phyloP scores from a whole-genome alignment of 1,139 yeast species.

The Saccharomycopsis phalli region DNA sequence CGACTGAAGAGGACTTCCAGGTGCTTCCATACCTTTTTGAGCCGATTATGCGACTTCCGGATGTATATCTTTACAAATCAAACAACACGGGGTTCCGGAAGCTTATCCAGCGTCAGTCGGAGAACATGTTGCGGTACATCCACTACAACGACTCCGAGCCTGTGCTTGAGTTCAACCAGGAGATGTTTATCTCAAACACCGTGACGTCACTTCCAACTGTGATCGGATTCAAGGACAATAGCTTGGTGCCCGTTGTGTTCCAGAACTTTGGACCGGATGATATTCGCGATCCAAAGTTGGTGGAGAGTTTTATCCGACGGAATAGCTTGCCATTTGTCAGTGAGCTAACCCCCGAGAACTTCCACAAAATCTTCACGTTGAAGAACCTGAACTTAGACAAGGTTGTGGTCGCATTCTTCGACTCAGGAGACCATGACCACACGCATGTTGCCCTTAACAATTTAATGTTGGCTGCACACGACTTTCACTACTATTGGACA shows the following conservation, averaged over 20 bases:
- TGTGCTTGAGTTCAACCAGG: conserved; percentile 32
- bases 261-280: conserved; percentile 59
- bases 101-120: conserved; percentile 36
- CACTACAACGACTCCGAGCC: conserved; percentile 33
- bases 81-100: conserved; percentile 37
- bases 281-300: conserved; percentile 39
- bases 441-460: conserved; percentile 35
- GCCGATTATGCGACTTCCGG: conserved; percentile 47
- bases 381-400: conserved; percentile 31
- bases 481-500: conserved; percentile 40
- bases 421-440: conserved; percentile 33
- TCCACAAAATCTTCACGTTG: conserved; percentile 33
- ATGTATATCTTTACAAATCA: conserved; percentile 45
- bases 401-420: conserved; percentile 46
- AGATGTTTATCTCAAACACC: conserved; percentile 41
- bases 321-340: conserved; percentile 43
- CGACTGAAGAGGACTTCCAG: conserved; percentile 49
- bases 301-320: conserved; percentile 41
- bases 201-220: conserved; percentile 54
- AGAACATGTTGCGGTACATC: conserved; percentile 34
- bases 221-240: conserved; percentile 48
- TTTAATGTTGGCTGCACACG: conserved; percentile 44
- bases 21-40: conserved; percentile 52
- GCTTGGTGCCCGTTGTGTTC: conserved; percentile 42
- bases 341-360: conserved; percentile 38